phyloP scores from a whole-genome alignment of 306 rosid genomes.

The Lathyrus sativus region DNA sequence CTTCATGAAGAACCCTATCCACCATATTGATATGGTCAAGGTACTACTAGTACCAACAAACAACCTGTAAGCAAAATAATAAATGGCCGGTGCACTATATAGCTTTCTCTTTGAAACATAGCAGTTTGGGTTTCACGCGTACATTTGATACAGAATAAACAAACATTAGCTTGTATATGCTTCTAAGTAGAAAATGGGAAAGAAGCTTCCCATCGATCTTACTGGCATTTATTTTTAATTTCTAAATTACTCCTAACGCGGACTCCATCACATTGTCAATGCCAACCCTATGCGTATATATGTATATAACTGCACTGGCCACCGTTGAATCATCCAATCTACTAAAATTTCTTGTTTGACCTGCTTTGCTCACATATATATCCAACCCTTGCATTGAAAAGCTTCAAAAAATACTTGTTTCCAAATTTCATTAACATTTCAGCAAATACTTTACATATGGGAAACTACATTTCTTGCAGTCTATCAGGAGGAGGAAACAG shows the following conservation, averaged over 20 bases:
- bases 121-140: constrained; percentile 41
- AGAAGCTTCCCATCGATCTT: constrained; percentile 42
- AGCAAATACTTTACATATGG: constrained; percentile 40
- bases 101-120: background rate
- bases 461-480: constrained; percentile 77
- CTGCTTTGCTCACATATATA: background rate
- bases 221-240: background rate
- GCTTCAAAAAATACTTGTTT: background rate
- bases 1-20: too few relatives aligned
- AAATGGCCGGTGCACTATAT: background rate
- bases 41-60: background rate
- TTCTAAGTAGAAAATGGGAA: constrained; percentile 14
- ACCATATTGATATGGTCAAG: background rate
- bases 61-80: constrained; percentile 25
- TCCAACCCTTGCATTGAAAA: background rate
- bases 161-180: background rate
- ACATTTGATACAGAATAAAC: background rate
- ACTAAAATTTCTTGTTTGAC: constrained; percentile 14
- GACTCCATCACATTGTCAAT: constrained; percentile 31
- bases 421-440: background rate
- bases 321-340: constrained; percentile 30
- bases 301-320: constrained; percentile 31
- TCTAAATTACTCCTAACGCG: constrained; percentile 38
- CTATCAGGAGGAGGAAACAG: constrained; percentile 52
- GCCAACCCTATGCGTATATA: constrained; percentile 32